Evolutionary conservation across 345 rosid genomes (phyloP).

Genomic region (Pistacia vera): DNA sequence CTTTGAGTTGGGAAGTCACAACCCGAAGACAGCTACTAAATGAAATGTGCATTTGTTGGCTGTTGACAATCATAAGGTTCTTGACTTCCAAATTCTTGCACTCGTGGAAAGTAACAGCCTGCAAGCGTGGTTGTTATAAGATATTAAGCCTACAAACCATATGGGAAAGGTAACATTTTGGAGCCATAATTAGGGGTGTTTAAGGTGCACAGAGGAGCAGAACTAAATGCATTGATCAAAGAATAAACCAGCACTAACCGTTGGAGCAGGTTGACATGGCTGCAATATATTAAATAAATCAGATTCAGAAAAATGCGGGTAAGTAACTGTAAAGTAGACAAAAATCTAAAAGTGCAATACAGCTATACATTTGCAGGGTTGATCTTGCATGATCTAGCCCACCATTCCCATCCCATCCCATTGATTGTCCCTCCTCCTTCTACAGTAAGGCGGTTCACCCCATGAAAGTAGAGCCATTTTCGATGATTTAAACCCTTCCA

Average conservation of each 20-base stretch:
- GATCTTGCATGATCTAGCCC: conserved; percentile 82
- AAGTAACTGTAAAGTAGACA: conserved; percentile 4
- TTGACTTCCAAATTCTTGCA: conserved; percentile 72
- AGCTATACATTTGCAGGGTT: conserved; percentile 46
- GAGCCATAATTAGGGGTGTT: too few relatives aligned
- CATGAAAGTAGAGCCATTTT: conserved; percentile 80
- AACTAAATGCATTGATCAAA: too few relatives aligned
- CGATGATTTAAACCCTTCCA: conserved; percentile 77
- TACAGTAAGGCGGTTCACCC: conserved; percentile 68
- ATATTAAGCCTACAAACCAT: conserved; percentile 9
- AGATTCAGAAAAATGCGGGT: conserved; percentile 24
- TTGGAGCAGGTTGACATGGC: too few relatives aligned
- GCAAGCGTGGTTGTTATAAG: conserved; percentile 25
- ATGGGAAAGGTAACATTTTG: conserved; percentile 11
- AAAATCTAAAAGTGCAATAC: conserved; percentile 16
- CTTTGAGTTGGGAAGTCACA: conserved; percentile 38
- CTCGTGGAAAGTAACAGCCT: conserved; percentile 86
- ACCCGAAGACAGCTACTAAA: conserved; percentile 75
- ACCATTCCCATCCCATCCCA: conserved; percentile 90
- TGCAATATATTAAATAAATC: background rate
- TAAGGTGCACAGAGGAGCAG: too few relatives aligned
- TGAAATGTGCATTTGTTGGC: conserved; percentile 85
- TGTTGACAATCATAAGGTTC: conserved; percentile 51
- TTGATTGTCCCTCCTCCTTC: conserved; percentile 79
- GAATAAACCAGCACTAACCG: too few relatives aligned